Evolutionary conservation across 495 filamentous ascomycete species (phyloP).

Genomic region (Penicillium antarcticum): DNA sequence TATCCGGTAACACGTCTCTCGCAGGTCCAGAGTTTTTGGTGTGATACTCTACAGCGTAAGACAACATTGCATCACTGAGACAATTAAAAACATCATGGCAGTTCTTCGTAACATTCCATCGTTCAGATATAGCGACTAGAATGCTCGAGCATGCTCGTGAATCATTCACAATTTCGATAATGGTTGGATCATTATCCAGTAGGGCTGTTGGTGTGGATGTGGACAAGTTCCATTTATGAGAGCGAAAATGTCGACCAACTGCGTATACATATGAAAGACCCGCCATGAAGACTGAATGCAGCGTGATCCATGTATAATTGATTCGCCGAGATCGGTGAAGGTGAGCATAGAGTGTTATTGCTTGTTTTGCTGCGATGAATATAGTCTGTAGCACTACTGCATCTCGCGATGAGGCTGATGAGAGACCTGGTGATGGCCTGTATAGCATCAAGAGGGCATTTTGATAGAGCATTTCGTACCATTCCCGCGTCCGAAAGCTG

Average conservation of each 20-base stretch:
- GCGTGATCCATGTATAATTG: constrained; percentile 28
- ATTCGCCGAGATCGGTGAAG: constrained; percentile 20
- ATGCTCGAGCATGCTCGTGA: constrained; percentile 23
- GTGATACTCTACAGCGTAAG: constrained; percentile 21
- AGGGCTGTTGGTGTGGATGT: background rate
- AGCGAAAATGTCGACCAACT: constrained; percentile 19
- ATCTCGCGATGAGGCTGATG: constrained; percentile 6
- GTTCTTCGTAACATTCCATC: constrained; percentile 15
- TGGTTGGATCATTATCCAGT: constrained; percentile 12
- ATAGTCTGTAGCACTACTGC: constrained; percentile 12
- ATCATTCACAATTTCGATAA: constrained; percentile 24
- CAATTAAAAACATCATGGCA: constrained; percentile 27
- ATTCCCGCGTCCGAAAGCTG: constrained; percentile 19
- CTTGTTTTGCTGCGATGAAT: constrained; percentile 16
- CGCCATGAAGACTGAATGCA: constrained; percentile 26
- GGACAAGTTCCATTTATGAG: background rate
- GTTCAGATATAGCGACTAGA: constrained; percentile 24
- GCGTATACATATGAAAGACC: constrained; percentile 25
- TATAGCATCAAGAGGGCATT: constrained; percentile 25
- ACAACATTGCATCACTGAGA: constrained; percentile 22
- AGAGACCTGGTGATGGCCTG: constrained; percentile 18
- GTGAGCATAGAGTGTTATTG: constrained; percentile 17
- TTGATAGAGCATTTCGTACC: constrained; percentile 27
- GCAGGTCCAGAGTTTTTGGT: background rate
- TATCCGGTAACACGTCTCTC: background rate